A percentile compares a stretch with the other conserved stretches of the same genome.
Evolutionary conservation across 108 stramenopile genomes (phyloP).

Genomic region (Nannochloropsis gaditana): DNA sequence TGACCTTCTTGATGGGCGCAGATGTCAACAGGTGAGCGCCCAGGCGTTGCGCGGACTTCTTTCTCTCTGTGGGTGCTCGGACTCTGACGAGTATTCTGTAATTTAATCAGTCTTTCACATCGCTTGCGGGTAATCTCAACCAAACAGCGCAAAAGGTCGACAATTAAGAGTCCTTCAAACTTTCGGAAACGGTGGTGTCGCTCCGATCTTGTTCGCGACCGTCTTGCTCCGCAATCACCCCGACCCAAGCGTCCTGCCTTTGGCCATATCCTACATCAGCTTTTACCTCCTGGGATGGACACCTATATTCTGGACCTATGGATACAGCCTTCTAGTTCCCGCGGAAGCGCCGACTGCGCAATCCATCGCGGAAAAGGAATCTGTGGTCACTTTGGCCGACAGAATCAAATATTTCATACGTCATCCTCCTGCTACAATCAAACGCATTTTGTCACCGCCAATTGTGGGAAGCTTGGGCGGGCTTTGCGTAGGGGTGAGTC

Average conservation of each 20-base stretch:
- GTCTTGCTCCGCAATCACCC: constrained; percentile 39
- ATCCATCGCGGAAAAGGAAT: not conserved
- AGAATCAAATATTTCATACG: not conserved
- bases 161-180: not conserved
- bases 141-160: not conserved
- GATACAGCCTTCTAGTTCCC: constrained; percentile 25
- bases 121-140: not conserved
- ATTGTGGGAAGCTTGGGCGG: not conserved
- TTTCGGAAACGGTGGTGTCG: constrained; percentile 39
- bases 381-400: not conserved
- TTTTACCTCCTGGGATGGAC: constrained; percentile 49
- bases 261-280: constrained; percentile 36
- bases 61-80: too few relatives aligned
- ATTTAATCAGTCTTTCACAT: not conserved
- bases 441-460: not conserved
- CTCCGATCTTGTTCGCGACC: constrained; percentile 39
- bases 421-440: not conserved
- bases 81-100: too few relatives aligned
- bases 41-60: not conserved
- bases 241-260: constrained; percentile 34
- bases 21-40: not conserved
- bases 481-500: not conserved
- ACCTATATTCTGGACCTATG: constrained; percentile 42
- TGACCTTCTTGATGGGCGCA: constrained; percentile 29
- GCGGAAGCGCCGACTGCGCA: not conserved